phyloP scores from a whole-genome alignment of 83 land plant genomes.

The Picea mariana region DNA sequence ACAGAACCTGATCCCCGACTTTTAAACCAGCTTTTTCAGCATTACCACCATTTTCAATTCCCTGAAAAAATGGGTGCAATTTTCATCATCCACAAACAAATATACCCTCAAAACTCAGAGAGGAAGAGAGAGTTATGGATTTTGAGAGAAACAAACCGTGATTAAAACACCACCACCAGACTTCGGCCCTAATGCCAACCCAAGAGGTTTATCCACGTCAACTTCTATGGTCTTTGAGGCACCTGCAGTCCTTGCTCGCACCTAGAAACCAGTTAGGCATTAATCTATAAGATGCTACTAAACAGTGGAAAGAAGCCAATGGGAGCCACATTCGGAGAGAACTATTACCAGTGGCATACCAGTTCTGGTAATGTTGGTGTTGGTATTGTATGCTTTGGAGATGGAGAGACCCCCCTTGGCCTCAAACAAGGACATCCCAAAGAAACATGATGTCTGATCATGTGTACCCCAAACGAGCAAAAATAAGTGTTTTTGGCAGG shows the following conservation, averaged over 20 bases:
- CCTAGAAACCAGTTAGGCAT: too few relatives aligned
- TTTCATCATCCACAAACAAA: not conserved
- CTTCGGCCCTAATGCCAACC: constrained; percentile 88
- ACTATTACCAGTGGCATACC: too few relatives aligned
- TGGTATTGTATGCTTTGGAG: too few relatives aligned
- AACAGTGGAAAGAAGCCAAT: too few relatives aligned
- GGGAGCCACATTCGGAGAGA: too few relatives aligned
- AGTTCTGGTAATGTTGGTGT: too few relatives aligned
- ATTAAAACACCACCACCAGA: constrained; percentile 92
- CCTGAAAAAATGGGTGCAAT: constrained; percentile 37
- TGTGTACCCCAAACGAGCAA: too few relatives aligned
- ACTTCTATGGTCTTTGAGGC: constrained; percentile 83
- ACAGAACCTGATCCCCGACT: constrained; percentile 92
- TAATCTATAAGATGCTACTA: too few relatives aligned
- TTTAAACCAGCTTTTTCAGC: constrained; percentile 94
- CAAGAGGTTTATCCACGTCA: constrained; percentile 97
- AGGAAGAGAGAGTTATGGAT: not conserved
- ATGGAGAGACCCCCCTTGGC: too few relatives aligned
- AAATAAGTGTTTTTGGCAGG: too few relatives aligned
- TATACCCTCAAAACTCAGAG: not conserved
- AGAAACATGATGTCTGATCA: too few relatives aligned
- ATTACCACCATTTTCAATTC: constrained; percentile 86
- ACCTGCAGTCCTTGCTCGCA: constrained; percentile 71
- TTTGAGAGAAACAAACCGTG: constrained; percentile 52
- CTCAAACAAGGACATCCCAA: too few relatives aligned